These are phyloP conservation scores for Amaranthus palmeri DNA, from an alignment of 148 eudicot species.

Conservation along the genomic window DNA sequence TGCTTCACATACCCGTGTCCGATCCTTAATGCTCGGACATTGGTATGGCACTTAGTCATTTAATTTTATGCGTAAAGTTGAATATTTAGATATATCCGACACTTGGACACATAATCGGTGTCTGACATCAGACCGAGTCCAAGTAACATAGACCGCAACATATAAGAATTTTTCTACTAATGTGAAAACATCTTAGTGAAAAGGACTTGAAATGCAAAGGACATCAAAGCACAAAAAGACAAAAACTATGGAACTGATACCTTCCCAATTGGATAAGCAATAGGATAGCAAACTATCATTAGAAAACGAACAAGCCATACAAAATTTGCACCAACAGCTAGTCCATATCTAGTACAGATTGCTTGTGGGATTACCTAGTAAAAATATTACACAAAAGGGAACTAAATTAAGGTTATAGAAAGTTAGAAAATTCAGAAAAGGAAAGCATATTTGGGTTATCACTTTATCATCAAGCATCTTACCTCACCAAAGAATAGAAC, in stretches of 20 bases:
- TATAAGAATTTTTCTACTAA: too few relatives aligned
- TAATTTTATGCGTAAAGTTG: too few relatives aligned
- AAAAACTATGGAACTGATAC: conserved; percentile 24
- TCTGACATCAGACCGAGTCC: too few relatives aligned
- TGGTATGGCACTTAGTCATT: too few relatives aligned
- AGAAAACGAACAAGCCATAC: conserved; percentile 69
- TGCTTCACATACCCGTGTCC: too few relatives aligned
- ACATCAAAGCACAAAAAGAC: neutral
- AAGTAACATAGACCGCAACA: too few relatives aligned
- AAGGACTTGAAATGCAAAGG: neutral
- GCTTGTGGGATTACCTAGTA: conserved; percentile 88
- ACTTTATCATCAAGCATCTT: conserved; percentile 4
- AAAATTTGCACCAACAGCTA: conserved; percentile 84
- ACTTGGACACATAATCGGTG: too few relatives aligned
- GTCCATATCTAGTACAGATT: conserved; percentile 82
- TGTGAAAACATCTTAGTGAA: neutral
- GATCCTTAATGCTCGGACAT: too few relatives aligned
- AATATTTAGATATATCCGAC: too few relatives aligned
- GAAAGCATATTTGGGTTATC: neutral
- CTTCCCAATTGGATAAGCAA: conserved; percentile 84
- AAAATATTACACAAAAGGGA: neutral
- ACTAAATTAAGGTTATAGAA: neutral
- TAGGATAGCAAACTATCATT: conserved; percentile 80
- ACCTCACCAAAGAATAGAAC: conserved; percentile 95
- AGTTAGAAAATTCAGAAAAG: neutral